Conservation (phyloP, 2,329 filamentous ascomycete genomes). For the Xylaria sp. region DNA sequence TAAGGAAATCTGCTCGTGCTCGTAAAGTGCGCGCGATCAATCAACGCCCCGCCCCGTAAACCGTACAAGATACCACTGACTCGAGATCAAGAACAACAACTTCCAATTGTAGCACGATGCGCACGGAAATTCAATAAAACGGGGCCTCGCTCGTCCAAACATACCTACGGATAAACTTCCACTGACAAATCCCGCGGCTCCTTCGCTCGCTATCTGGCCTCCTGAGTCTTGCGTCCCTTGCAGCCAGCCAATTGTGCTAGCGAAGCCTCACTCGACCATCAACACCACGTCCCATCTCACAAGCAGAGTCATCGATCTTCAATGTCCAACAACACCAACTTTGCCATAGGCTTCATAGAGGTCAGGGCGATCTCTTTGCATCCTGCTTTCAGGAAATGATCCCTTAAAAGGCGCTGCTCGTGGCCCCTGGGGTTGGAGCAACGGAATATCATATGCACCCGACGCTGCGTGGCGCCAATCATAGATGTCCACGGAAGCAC, state of each 20-base stretch:
- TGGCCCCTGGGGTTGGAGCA: conserved; percentile 1
- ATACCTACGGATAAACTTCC: neutral
- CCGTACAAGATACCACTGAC: neutral
- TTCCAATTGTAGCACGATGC: neutral
- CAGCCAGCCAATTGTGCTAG: neutral
- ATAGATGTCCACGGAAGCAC: conserved; percentile 2
- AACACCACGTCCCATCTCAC: neutral
- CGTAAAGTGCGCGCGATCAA: no score
- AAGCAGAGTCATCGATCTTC: neutral
- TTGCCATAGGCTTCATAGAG: neutral
- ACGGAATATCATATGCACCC: conserved; percentile 9
- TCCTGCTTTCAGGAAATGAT: neutral
- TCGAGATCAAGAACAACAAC: neutral
- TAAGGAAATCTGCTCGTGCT: no score
- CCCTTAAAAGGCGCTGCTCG: neutral
- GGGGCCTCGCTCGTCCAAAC: neutral
- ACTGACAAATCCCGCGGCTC: neutral
- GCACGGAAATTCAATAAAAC: neutral
- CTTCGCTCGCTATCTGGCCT: neutral
- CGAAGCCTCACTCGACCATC: neutral
- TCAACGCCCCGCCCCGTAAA: no score
- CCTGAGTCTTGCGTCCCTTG: no score
- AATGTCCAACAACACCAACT: neutral
- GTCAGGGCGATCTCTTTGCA: neutral
- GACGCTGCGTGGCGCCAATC: conserved; percentile 4